Evolutionary conservation across 2,329 filamentous ascomycete genomes (phyloP), one percentile per base, ranked within the genome.

Genomic region (Kalmusia sp.): DNA sequence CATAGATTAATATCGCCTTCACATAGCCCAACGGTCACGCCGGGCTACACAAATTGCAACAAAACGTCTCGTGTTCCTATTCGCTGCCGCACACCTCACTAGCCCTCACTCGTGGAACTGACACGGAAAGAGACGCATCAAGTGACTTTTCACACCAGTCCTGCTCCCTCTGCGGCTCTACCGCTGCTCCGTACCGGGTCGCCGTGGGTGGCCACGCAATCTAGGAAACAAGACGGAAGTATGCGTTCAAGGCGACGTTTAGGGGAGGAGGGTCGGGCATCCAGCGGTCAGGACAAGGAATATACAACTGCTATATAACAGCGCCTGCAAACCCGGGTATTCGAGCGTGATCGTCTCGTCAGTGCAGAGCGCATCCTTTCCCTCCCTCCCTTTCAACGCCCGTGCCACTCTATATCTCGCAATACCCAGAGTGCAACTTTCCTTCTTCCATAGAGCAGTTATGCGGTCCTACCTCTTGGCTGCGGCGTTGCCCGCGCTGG

Each of bases 401-500:
- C 22, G n/a, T n/a, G n/a, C n/a, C n/a, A n/a, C n/a, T n/a, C n/a
- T n/a, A n/a, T 33, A 38, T 19, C 38, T 33, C 24, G 25, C 30
- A 27, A 35, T 34, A 31, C 6, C 14, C 17, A 34, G 19, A 47
- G 15, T n/a, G 25, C 3, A n/a, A n/a, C 14, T 19, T 24, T n/a
- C 15, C 34, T 41, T 48, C 21, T 45, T 21, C 37, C 39, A 12
- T 33, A 31, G 15, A 27, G 28, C 17, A 37, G 45, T 12, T 14
- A 62, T 61, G 59, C 54, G 52, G 37, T 59, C 54, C n/a, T 45
- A 53, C 43, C 24, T 61, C 43, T 30, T 64, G 25, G 15, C 55
- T n/a, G 50, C 61, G 37, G 51, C 58, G 24, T 55, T 65, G 17
- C 54, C 57, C 5, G 43, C 66, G 15, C 61, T 70, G 21, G 58